Base-by-base conservation (phyloP, 1,284 basidiomycete species). In the Cutaneotrichosporon sp. region DNA sequence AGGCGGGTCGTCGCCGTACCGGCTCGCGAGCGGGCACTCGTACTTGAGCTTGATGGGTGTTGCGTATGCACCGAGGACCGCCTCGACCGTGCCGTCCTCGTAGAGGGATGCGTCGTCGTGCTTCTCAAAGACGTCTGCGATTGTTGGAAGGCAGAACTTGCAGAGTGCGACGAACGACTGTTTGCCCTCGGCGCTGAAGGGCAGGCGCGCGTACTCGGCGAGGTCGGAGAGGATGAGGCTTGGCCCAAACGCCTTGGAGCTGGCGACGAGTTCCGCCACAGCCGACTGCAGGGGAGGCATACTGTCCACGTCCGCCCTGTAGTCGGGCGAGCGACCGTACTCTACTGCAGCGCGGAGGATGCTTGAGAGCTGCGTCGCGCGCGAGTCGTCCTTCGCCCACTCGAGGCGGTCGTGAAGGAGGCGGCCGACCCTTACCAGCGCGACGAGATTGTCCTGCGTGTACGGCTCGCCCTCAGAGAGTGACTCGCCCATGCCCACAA, bases 11-110 rank as follows among this genome's bases (percentile, higher is more conserved):
- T 89, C 87, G 1, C 90, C 91, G 71, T 87, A 91, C 74, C 89
- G 92, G 47, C 88, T 92, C 1, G 94, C 84, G 0, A 89, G 81
- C 0, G 95, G 94, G 74, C 95, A 97, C 50, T 94, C 92, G 69
- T 97, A 97, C 78, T 95, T 95, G 65, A 98, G 82, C 75, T 93
- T 93, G 75, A 97, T 87, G 0, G 95, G 93, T 34, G 95, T 88
- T 1, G 90, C 86, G 69, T 91, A 92, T 0, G 92, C 92, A 24
- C 88, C 87, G n/a, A 95, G 78, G 14, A 97, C 80, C 8, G 85
- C 83, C 74, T 95, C 91, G 29, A 97, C 75, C 0, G 92, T 93
- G 4, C 91, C 92, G 72, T 91, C 87, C 14, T 83, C 80, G 72
- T 91, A 97, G 11, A 97, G 50, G 11, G 50, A 22, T 0, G 50